Evolutionary conservation across 192 early-diverging fungal species (phyloP).

Genomic region (Physocladia obscura): DNA sequence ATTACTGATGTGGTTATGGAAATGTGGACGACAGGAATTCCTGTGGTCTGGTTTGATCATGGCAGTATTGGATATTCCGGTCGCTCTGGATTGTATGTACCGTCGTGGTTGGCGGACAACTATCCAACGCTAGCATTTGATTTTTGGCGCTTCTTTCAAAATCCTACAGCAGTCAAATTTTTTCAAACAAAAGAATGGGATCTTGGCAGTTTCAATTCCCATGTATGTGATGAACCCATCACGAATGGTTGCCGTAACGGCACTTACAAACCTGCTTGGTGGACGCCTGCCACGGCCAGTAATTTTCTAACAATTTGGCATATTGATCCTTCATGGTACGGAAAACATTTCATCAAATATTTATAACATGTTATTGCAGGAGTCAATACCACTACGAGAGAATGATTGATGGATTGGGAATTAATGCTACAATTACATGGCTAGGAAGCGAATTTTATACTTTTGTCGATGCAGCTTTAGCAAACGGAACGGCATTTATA

Average conservation of each 20-base stretch:
- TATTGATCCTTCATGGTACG: constrained; percentile 22
- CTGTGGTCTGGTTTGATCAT: constrained; percentile 19
- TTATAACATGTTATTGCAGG: neutral
- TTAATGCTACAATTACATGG: constrained; percentile 20
- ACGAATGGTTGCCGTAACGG: constrained; percentile 3
- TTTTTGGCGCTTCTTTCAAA: constrained; percentile 23
- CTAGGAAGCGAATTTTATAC: constrained; percentile 10
- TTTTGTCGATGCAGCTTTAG: constrained; percentile 12
- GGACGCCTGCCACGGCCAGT: neutral
- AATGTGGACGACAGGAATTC: constrained; percentile 19
- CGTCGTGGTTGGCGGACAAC: constrained; percentile 13
- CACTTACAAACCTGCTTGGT: constrained; percentile 11
- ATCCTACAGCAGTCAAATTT: neutral
- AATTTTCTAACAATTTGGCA: constrained; percentile 16
- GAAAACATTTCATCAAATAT: neutral
- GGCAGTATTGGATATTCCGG: constrained; percentile 15
- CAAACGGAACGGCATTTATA: constrained; percentile 10
- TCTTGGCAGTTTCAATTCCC: neutral
- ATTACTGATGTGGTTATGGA: constrained; percentile 22
- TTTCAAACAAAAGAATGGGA: neutral
- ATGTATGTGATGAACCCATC: neutral
- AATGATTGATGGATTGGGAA: constrained; percentile 22
- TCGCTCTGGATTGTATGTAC: constrained; percentile 16
- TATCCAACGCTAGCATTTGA: constrained; percentile 12
- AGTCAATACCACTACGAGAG: constrained; percentile 27